phyloP scores from a whole-genome alignment of 352 stramenopile species.

The Phytopythium boreale region DNA sequence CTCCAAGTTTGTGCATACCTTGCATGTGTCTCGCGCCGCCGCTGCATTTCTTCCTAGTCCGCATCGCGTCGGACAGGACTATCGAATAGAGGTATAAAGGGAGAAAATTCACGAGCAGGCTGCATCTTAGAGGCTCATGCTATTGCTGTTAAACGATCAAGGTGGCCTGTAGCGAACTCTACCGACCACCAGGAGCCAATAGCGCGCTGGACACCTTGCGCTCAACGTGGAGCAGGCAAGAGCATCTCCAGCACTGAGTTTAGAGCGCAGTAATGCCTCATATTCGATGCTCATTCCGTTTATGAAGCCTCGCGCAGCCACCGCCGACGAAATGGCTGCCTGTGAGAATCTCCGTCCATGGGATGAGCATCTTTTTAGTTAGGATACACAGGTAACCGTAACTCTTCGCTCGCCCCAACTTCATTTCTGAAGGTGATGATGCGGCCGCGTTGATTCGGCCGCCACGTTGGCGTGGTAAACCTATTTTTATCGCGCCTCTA shows the following conservation, averaged over 20 bases:
- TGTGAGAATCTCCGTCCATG: background rate
- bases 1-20: background rate
- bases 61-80: background rate
- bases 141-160: background rate
- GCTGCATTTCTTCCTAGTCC: background rate
- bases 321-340: too few species aligned
- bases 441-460: background rate
- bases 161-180: background rate
- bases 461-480: background rate
- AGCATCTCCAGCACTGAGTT: background rate
- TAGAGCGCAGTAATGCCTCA: background rate
- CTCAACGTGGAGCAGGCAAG: background rate
- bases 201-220: background rate
- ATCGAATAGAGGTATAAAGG: background rate
- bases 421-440: slow-evolving; percentile 1
- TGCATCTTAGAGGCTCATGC: background rate
- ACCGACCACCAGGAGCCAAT: background rate
- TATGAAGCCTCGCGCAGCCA: too few species aligned
- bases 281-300: too few species aligned
- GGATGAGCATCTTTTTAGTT: background rate
- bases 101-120: background rate
- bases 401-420: background rate
- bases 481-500: background rate
- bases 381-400: background rate
- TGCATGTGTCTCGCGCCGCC: background rate